Percentiles rank a stretch among this genome's conserved stretches.
phyloP scores from a whole-genome alignment of 371 early-diverging fungal genomes.

The Capniomyces stellatus region DNA sequence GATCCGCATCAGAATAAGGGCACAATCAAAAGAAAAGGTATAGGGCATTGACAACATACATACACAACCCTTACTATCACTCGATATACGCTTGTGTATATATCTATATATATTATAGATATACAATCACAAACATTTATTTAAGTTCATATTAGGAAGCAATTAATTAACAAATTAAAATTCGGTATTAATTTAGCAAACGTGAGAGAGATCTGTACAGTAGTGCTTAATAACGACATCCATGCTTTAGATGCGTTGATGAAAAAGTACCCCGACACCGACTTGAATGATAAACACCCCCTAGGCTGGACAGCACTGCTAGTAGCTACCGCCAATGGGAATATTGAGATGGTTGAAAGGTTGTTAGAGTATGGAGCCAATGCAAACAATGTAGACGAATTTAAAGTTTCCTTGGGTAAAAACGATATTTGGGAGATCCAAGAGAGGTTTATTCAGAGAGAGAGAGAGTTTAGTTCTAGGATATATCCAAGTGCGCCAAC shows the following conservation, averaged over 20 bases:
- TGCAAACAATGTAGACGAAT: conserved; percentile 9
- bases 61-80: too few species aligned
- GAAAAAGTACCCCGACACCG: not conserved
- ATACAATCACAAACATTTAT: too few species aligned
- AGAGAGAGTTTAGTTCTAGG: conserved; percentile 3
- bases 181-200: too few species aligned
- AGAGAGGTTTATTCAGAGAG: conserved; percentile 1
- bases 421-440: conserved; percentile 2
- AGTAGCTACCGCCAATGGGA: conserved; percentile 42
- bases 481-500: conserved; percentile 8
- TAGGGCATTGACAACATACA: too few species aligned
- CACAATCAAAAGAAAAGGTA: not conserved
- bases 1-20: not conserved
- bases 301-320: conserved; percentile 36
- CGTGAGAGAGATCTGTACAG: not conserved
- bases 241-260: not conserved
- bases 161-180: too few species aligned
- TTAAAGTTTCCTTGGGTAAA: not conserved
- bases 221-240: not conserved
- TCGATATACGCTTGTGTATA: too few species aligned
- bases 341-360: conserved; percentile 29
- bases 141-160: too few species aligned
- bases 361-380: conserved; percentile 40
- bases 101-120: too few species aligned
- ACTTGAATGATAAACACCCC: conserved; percentile 5